Conservation (phyloP, 192 early-diverging fungal species). For the Chytriomyces sp. region DNA sequence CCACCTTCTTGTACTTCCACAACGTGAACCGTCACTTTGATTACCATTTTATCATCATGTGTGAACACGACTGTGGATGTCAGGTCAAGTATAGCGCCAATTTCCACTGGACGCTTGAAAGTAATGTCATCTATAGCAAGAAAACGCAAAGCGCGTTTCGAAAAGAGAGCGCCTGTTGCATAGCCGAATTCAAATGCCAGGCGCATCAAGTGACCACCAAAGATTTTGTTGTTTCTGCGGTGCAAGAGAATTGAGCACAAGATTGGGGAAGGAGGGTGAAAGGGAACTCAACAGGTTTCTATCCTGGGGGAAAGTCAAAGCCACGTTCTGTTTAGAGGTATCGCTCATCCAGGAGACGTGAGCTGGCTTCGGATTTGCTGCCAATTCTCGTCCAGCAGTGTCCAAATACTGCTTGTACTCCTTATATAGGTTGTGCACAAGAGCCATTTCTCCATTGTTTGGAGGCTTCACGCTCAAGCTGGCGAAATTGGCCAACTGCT, state of each 20-base stretch:
- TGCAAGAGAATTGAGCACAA: too few relatives aligned
- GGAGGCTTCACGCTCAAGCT: constrained; percentile 71
- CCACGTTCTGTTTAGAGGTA: constrained; percentile 72
- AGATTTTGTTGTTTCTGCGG: constrained; percentile 68
- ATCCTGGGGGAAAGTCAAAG: constrained; percentile 68
- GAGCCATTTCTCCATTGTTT: constrained; percentile 66
- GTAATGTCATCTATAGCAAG: constrained; percentile 52
- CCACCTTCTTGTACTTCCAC: background rate
- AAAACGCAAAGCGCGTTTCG: constrained; percentile 61
- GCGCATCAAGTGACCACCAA: constrained; percentile 80
- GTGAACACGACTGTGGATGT: constrained; percentile 78
- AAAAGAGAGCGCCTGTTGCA: constrained; percentile 72
- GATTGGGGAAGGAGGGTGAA: too few relatives aligned
- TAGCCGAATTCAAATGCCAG: constrained; percentile 84
- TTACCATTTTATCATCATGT: constrained; percentile 30
- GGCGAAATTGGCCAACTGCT: constrained; percentile 41
- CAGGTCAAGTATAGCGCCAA: constrained; percentile 74
- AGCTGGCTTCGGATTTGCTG: constrained; percentile 25
- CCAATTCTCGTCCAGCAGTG: constrained; percentile 24
- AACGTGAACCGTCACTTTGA: constrained; percentile 3
- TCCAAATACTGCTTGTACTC: constrained; percentile 63
- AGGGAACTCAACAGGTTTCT: too few relatives aligned
- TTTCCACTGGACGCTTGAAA: constrained; percentile 82
- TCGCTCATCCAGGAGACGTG: constrained; percentile 72
- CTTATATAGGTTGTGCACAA: constrained; percentile 77